A percentile compares a stretch with the other conserved stretches of the same genome.
Evolutionary conservation across 805 yeast species (phyloP).

Genomic region (Scheffersomyces coipomensis): DNA sequence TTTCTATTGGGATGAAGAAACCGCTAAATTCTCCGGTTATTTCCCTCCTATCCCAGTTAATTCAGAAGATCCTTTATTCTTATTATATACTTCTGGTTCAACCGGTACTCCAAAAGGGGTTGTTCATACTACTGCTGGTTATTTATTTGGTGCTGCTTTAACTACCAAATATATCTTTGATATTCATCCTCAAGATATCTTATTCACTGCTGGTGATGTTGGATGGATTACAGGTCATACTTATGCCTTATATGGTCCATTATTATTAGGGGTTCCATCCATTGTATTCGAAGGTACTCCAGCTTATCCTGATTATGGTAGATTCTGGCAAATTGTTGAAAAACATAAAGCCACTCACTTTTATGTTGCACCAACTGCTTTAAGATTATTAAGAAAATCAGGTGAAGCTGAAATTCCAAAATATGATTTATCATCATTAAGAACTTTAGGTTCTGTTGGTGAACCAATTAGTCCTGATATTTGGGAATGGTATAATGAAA

Average conservation of each 20-base stretch:
- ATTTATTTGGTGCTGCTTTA: conserved; percentile 67
- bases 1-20: conserved; percentile 74
- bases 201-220: conserved; percentile 87
- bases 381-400: conserved; percentile 71
- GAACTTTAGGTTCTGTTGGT: conserved; percentile 80
- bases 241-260: conserved; percentile 79
- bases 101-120: conserved; percentile 91
- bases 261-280: conserved; percentile 72
- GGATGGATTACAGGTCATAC: conserved; percentile 94
- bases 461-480: conserved; percentile 85
- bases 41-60: conserved; percentile 71
- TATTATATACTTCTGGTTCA: conserved; percentile 82
- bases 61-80: conserved; percentile 79
- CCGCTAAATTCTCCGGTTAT: conserved; percentile 63
- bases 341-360: conserved; percentile 72
- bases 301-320: conserved; percentile 75
- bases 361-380: conserved; percentile 83
- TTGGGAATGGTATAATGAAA: conserved; percentile 83
- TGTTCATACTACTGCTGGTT: conserved; percentile 80
- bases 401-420: conserved; percentile 63
- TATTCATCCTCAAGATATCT: conserved; percentile 67
- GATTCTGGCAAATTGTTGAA: conserved; percentile 79
- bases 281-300: conserved; percentile 87
- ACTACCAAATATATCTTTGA: conserved; percentile 78
- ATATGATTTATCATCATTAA: conserved; percentile 60